Conservation (phyloP, 192 early-diverging fungal genomes). For the Rhizoclosmatium sp. region DNA sequence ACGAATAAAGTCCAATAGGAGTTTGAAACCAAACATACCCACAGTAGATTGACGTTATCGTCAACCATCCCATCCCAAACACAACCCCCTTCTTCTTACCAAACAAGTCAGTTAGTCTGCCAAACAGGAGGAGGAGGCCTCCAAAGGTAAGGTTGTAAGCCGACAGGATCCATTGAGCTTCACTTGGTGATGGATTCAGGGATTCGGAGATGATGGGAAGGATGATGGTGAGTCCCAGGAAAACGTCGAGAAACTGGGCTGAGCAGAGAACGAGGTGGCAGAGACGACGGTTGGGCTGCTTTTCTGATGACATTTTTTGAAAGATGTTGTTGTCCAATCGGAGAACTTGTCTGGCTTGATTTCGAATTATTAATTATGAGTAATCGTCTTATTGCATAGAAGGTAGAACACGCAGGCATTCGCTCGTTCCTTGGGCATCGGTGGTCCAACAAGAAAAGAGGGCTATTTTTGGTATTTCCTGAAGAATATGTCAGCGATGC, state of each 20-base stretch:
- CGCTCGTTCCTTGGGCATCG: too few relatives aligned
- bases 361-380: too few relatives aligned
- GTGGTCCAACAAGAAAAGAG: too few relatives aligned
- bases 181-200: neutral
- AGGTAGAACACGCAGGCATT: too few relatives aligned
- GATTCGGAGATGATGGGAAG: conserved; percentile 4
- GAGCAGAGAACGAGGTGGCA: conserved; percentile 10
- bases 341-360: too few relatives aligned
- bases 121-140: conserved; percentile 42
- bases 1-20: neutral
- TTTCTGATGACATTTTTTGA: too few relatives aligned
- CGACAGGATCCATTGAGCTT: conserved; percentile 15
- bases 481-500: too few relatives aligned
- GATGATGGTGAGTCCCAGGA: conserved; percentile 9
- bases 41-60: neutral
- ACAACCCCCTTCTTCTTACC: conserved; percentile 39
- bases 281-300: neutral
- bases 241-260: conserved; percentile 23
- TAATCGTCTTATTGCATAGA: too few relatives aligned
- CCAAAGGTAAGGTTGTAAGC: conserved; percentile 40
- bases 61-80: conserved; percentile 36
- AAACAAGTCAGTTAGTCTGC: conserved; percentile 43
- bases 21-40: neutral
- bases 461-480: too few relatives aligned
- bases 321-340: too few relatives aligned